Evolutionary conservation across 805 yeast species (phyloP).

Genomic region (Schizosaccharomyces cryophilus): DNA sequence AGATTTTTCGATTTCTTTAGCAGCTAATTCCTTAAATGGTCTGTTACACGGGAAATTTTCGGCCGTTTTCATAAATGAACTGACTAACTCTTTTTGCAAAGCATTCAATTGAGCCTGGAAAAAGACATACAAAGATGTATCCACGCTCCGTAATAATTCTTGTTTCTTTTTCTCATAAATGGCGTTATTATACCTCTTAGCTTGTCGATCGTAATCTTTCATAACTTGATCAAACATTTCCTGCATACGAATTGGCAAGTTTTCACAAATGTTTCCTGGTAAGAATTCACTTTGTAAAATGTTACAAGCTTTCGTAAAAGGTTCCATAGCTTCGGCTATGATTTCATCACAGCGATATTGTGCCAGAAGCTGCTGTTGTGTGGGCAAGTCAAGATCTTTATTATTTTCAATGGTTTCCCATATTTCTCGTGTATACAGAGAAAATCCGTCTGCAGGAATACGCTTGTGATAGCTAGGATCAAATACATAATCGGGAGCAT

Average conservation of each 20-base stretch:
- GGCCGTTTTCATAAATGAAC: constrained; percentile 9
- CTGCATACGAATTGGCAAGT: background rate
- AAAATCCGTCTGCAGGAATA: constrained; percentile 92
- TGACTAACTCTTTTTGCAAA: constrained; percentile 16
- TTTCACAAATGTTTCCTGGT: background rate
- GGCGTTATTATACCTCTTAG: constrained; percentile 43
- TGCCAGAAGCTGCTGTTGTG: constrained; percentile 87
- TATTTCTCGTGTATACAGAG: constrained; percentile 64
- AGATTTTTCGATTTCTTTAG: constrained; percentile 11
- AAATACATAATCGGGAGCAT: constrained; percentile 23
- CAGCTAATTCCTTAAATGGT: constrained; percentile 10
- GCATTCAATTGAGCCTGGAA: constrained; percentile 20
- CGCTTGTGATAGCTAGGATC: constrained; percentile 51
- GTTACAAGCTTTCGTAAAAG: background rate
- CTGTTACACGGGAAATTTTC: constrained; percentile 5
- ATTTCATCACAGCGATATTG: constrained; percentile 87
- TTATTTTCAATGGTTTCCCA: constrained; percentile 88
- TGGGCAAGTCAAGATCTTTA: constrained; percentile 85
- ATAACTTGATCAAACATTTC: constrained; percentile 20
- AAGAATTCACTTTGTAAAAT: background rate
- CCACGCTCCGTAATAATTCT: constrained; percentile 25
- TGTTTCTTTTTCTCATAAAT: constrained; percentile 44
- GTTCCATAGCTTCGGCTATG: constrained; percentile 23
- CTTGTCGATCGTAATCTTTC: constrained; percentile 17
- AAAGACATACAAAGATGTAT: constrained; percentile 21